Conservation (phyloP, 177 flowering plant genomes). For the Tripterygium wilfordii region DNA sequence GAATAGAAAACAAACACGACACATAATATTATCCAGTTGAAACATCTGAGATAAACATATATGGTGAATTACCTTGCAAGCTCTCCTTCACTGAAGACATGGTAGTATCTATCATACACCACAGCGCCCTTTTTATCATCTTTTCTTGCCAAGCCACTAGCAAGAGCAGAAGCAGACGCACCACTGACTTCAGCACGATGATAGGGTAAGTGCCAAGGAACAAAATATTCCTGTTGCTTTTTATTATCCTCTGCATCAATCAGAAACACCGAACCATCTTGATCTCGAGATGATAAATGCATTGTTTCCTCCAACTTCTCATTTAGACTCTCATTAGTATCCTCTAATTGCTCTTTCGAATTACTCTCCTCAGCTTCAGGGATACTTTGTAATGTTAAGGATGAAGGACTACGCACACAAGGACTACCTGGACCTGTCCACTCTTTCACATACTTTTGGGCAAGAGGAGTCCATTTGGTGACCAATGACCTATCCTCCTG, state of each 20-base stretch:
- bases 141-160: constrained; percentile 76
- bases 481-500: constrained; percentile 76
- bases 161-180: constrained; percentile 72
- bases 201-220: constrained; percentile 98
- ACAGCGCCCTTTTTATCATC: constrained; percentile 95
- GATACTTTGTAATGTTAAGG: constrained; percentile 53
- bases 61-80: constrained; percentile 67
- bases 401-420: constrained; percentile 39
- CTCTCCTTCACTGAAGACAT: constrained; percentile 91
- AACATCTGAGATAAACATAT: too few species aligned
- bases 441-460: constrained; percentile 58
- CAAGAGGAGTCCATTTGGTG: constrained; percentile 82
- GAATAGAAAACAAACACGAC: too few species aligned
- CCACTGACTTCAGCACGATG: constrained; percentile 96
- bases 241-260: constrained; percentile 12
- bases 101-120: constrained; percentile 92
- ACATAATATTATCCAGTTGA: too few species aligned
- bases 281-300: constrained; percentile 11
- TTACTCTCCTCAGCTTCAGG: constrained; percentile 66
- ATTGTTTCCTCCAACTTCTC: constrained; percentile 9
- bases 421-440: constrained; percentile 89
- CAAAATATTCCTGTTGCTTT: constrained; percentile 85
- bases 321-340: constrained; percentile 10
- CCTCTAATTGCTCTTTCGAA: constrained; percentile 15
- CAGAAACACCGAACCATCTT: constrained; percentile 12